Evolutionary conservation across 1,284 basidiomycete species (phyloP).

Genomic region (Phlebopus sp.): DNA sequence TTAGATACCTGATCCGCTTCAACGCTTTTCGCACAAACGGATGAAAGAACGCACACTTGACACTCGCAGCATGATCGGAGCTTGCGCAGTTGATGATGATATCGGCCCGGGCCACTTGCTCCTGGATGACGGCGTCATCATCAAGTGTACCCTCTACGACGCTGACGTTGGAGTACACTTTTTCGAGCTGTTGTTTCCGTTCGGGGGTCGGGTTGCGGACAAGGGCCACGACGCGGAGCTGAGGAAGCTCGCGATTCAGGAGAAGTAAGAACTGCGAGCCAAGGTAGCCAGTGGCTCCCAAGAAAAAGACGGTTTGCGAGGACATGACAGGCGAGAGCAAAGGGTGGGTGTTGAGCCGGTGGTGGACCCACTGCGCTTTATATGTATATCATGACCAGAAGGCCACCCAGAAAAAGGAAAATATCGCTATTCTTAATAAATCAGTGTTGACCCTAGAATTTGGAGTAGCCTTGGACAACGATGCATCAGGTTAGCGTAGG

Average conservation of each 20-base stretch:
- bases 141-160: constrained; percentile 39
- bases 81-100: constrained; percentile 40
- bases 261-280: constrained; percentile 38
- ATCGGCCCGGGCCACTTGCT: constrained; percentile 33
- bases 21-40: background rate
- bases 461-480: constrained; percentile 3
- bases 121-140: constrained; percentile 34
- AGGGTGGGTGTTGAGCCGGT: background rate
- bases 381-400: constrained; percentile 3
- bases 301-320: constrained; percentile 34
- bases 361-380: background rate
- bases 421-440: background rate
- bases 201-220: constrained; percentile 33
- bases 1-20: background rate
- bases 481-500: background rate
- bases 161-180: constrained; percentile 31
- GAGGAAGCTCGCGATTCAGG: constrained; percentile 30
- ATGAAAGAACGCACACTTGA: constrained; percentile 29
- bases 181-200: constrained; percentile 27
- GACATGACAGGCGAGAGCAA: constrained; percentile 9
- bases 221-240: constrained; percentile 34
- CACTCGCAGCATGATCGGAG: constrained; percentile 37
- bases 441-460: constrained; percentile 5
- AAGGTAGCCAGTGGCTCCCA: constrained; percentile 45
- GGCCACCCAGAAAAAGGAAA: constrained; percentile 7